These are phyloP conservation scores for Athelia psychrophila DNA, from an alignment of 1,284 basidiomycete genomes.

Conservation along the genomic window DNA sequence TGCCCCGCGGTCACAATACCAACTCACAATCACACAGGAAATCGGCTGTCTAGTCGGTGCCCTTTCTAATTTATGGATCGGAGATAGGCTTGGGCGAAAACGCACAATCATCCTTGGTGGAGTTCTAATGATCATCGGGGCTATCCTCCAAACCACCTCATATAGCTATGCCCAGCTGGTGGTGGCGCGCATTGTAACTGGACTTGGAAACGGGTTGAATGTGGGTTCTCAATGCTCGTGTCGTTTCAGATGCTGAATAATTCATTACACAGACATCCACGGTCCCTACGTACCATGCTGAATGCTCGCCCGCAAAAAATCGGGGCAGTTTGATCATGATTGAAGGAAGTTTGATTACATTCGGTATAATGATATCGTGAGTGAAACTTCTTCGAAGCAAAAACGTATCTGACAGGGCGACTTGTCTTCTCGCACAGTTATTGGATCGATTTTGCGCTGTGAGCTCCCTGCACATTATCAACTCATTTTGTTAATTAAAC, in stretches of 20 bases:
- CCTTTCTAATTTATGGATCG: constrained; percentile 51
- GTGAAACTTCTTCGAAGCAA: constrained; percentile 20
- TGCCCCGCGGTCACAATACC: background rate
- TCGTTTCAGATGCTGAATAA: background rate
- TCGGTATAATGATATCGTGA: constrained; percentile 69
- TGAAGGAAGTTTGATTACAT: constrained; percentile 66
- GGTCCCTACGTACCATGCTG: constrained; percentile 62
- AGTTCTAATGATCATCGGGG: constrained; percentile 59
- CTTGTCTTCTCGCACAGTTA: constrained; percentile 20
- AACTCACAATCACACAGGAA: constrained; percentile 31
- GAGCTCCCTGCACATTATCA: constrained; percentile 15
- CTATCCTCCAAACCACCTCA: constrained; percentile 54
- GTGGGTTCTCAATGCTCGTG: constrained; percentile 29
- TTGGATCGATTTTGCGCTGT: constrained; percentile 65
- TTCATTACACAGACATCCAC: constrained; percentile 49
- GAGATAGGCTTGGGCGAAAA: constrained; percentile 50
- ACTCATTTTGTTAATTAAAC: background rate
- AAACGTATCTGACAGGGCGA: background rate
- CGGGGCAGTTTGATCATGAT: constrained; percentile 68
- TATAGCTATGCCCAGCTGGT: constrained; percentile 55
- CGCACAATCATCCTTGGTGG: constrained; percentile 51
- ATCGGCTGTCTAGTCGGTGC: constrained; percentile 52
- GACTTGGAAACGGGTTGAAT: constrained; percentile 71
- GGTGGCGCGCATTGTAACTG: constrained; percentile 60
- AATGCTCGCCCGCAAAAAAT: constrained; percentile 58